phyloP scores from a whole-genome alignment of 371 early-diverging fungal species.

The Mortierella sp. region DNA sequence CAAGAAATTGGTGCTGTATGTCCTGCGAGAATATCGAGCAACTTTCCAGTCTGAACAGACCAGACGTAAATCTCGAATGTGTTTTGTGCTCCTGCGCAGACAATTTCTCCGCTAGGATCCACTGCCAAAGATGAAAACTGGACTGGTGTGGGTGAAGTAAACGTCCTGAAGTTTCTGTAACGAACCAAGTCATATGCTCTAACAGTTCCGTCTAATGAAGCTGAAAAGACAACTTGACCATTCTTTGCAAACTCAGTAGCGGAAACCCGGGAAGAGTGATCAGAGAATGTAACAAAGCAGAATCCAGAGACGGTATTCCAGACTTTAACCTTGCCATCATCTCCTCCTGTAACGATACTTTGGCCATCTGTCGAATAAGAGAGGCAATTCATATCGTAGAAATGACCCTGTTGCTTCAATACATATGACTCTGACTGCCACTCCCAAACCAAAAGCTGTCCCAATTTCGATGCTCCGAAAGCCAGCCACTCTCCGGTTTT shows the following conservation, averaged over 20 bases:
- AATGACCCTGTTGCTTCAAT: conserved; percentile 98
- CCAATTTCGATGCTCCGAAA: conserved; percentile 90
- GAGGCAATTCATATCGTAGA: conserved; percentile 90
- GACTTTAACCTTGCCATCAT: conserved; percentile 97
- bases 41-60: conserved; percentile 97
- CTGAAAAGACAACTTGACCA: conserved; percentile 93
- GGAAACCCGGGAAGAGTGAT: conserved; percentile 88
- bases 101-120: conserved; percentile 96
- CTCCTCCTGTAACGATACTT: conserved; percentile 95
- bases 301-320: conserved; percentile 97
- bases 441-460: conserved; percentile 99
- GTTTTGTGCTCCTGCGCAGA: conserved; percentile 96
- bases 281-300: conserved; percentile 97
- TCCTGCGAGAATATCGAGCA: conserved; percentile 94
- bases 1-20: conserved; percentile 93
- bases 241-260: conserved; percentile 93
- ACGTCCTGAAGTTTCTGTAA: conserved; percentile 97
- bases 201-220: conserved; percentile 97
- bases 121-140: conserved; percentile 95
- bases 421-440: conserved; percentile 99
- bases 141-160: conserved; percentile 95
- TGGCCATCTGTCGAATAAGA: conserved; percentile 96
- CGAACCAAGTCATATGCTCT: conserved; percentile 97
- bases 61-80: conserved; percentile 97
- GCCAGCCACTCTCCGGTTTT: conserved; percentile 97